Base-by-base conservation (phyloP, 305 asterid genomes). In the Petunia hybrid region DNA sequence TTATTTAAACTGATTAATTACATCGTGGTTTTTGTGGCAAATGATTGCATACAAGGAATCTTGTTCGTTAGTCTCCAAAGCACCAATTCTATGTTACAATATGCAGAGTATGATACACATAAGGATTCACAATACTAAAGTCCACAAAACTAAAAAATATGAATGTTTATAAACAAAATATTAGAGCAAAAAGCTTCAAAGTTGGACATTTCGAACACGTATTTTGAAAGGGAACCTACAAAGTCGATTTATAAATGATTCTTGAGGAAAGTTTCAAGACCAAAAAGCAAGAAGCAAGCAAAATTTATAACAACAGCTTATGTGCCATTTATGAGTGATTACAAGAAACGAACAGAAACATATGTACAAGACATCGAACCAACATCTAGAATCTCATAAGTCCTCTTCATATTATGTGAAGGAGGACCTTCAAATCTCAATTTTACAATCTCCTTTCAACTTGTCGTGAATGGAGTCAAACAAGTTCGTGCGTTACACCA, bases 401-500 rank as follows among this genome's bases (percentile, higher is more conserved):
- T 90, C 88, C 97, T 87, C 85, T 77, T 91, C 99, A 95, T 95
- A 92, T 94, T 94, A 85, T 73, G 86, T 1, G 95, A 86, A 45
- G 94, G 94, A 77, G 96, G 89, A 53, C 98, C 97, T 91, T 90
- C 97, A 53, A 95, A 95, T 87, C 89, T 94, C 83, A 95, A 76
- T 77, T 94, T 95, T 65, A 95, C 95, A 56, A 94, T 89, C 86
- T 92, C 98, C 36, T 95, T 86, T 89, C 99, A 98, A 95, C 77
- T 92, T 94, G 62, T 91, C 89, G 69, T 90, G 94, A 80, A 95
- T 91, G 39, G 89, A 80, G 59, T 90, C 91, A 22, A 57, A 90
- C 96, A 84, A 95, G 83, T 60, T 81, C 87, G 81, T 91, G 98
- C 4, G 97, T 94, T 75, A 95, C 89, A 62, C 99, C 98, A 42